Base-by-base conservation (phyloP, 192 early-diverging fungal species). In the Backusella sp. region DNA sequence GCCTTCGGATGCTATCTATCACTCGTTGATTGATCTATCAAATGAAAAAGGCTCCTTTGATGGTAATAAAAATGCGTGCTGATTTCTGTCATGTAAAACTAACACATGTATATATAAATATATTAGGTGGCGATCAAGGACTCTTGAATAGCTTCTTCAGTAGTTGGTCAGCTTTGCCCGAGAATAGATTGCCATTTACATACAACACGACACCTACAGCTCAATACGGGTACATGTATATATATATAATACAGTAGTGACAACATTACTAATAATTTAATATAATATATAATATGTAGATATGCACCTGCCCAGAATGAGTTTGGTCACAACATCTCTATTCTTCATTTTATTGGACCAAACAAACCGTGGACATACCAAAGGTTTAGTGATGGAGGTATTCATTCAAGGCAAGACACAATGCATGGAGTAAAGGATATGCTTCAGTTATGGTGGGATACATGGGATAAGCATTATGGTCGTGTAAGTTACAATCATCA, bases 321-420 rank as follows among this genome's bases (percentile, higher is more conserved):
- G n/a, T 96, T 92, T 82, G 79, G 87, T 17, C 75, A 87, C 67
- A 84, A 89, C 32, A 89, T 97, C 37, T 88, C 90, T 1, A 92
- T 95, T 21, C 88, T 95, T 28, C 97, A 98, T 75, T 98, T 98
- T 83, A 94, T 96, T 69, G 97, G 97, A 4, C 70, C 80, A 5
- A 83, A 86, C 21, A 98, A 98, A 84, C 97, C 97, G 7, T 98
- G 97, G 97, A 86, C 88, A 66, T 94, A 90, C 84, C 84, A 88
- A 32, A 89, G 92, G 26, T 89, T 87, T 44, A 77, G 86, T 15
- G 89, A 90, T 69, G 90, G 92, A 35, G 77, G 77, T 12, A 79
- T 92, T 15, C 79, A 88, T 35, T 73, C 86, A 35, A 73, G 72
- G 19, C 84, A 75, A 37, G 84, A 86, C 34, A 80, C 82, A 71